phyloP scores from a whole-genome alignment of 164 flowering plant genomes.

The Chloranthus sessilifolius region DNA sequence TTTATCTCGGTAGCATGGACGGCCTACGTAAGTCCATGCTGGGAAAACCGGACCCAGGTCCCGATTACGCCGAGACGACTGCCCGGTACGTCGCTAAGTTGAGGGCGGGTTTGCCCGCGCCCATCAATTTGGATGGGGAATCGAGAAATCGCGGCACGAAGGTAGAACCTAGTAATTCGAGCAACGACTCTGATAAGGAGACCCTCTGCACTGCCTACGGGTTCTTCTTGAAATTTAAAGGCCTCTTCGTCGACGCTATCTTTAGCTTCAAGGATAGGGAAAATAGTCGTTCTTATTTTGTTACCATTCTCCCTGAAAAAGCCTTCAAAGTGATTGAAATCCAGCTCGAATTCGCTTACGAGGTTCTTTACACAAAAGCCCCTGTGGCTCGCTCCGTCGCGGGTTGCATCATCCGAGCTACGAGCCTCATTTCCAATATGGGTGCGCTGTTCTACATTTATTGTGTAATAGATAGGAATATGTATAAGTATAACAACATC shows the following conservation, averaged over 20 bases:
- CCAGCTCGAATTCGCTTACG: slow-evolving; percentile 26
- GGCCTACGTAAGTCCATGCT: no score
- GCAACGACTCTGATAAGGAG: no score
- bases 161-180: no score
- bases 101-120: no score
- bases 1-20: no score
- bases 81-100: no score
- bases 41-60: no score
- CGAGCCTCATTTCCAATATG: not conserved
- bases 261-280: slow-evolving; percentile 22
- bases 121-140: no score
- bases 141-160: no score
- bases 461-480: not conserved
- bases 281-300: slow-evolving; percentile 14
- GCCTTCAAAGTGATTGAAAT: slow-evolving; percentile 28
- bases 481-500: not conserved
- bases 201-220: no score
- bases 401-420: slow-evolving; percentile 9
- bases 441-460: not conserved
- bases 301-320: not conserved
- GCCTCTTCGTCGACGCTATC: slow-evolving; percentile 24
- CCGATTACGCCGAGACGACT: no score
- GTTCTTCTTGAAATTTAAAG: not conserved
- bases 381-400: not conserved
- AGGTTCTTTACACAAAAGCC: slow-evolving; percentile 29